These are phyloP conservation scores for Strobilomyces confusus DNA, from an alignment of 768 basidiomycete genomes.

Conservation along the genomic window DNA sequence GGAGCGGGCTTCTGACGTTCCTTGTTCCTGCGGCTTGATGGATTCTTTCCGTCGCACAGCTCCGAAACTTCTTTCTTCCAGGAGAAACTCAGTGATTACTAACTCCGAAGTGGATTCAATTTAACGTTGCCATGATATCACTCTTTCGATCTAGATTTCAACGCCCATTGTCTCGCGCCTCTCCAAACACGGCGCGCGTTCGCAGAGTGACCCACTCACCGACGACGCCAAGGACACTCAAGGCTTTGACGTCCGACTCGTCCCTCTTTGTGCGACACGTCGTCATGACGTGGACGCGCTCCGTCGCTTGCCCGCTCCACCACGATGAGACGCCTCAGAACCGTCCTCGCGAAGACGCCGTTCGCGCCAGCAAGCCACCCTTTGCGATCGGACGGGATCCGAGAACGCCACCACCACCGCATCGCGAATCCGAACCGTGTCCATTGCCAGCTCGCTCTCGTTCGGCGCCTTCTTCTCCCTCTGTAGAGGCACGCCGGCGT, in stretches of 20 bases:
- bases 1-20: neutral
- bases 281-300: neutral
- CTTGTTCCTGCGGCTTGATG: neutral
- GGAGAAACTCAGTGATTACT: neutral
- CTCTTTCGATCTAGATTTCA: neutral
- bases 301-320: neutral
- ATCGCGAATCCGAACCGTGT: neutral
- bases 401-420: neutral
- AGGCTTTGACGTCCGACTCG: neutral
- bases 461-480: too few relatives aligned
- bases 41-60: neutral
- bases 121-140: constrained; percentile 5
- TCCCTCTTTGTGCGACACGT: neutral
- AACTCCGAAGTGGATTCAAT: neutral
- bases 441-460: too few relatives aligned
- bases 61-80: neutral
- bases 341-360: neutral
- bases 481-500: too few relatives aligned
- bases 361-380: too few relatives aligned
- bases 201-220: neutral
- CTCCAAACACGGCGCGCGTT: neutral
- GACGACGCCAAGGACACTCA: neutral
- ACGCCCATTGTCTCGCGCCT: neutral
- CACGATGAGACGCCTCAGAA: neutral
- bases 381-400: too few relatives aligned